phyloP scores from a whole-genome alignment of 2,329 filamentous ascomycete species.

The Talaromyces sp. region DNA sequence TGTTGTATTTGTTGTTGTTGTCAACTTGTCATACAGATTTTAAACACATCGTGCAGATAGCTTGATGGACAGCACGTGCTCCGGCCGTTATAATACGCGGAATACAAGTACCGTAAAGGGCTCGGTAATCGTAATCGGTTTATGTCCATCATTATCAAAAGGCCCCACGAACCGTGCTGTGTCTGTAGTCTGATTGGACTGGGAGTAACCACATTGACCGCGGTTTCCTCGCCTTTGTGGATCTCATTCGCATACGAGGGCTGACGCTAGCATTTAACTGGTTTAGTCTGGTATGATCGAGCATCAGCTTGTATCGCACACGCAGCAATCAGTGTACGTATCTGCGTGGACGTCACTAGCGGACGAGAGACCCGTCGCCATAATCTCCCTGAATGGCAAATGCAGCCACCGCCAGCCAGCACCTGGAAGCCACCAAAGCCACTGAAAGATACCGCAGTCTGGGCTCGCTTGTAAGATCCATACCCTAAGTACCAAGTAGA shows the following conservation, averaged over 20 bases:
- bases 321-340: not conserved
- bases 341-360: not conserved
- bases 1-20: not conserved
- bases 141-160: slow-evolving; percentile 5
- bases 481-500: not conserved
- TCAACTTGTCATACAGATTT: not conserved
- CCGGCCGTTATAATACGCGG: not conserved
- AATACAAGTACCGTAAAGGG: not conserved
- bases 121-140: not conserved
- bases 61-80: not conserved
- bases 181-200: not conserved
- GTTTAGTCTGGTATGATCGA: not conserved
- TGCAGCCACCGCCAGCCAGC: not conserved
- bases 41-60: not conserved
- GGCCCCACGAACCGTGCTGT: not conserved
- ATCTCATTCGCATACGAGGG: not conserved
- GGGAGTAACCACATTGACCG: not conserved
- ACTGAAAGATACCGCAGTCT: not conserved
- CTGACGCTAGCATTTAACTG: not conserved
- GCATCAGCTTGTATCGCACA: not conserved
- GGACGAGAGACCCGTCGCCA: slow-evolving; percentile 9
- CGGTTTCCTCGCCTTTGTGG: not conserved
- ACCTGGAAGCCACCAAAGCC: not conserved
- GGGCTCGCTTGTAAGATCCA: not conserved
- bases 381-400: slow-evolving; percentile 2